Percentiles rank a stretch among this genome's conserved stretches.
Evolutionary conservation across 352 stramenopile genomes (phyloP).

Genomic region (Phytophthora niederhauseri): DNA sequence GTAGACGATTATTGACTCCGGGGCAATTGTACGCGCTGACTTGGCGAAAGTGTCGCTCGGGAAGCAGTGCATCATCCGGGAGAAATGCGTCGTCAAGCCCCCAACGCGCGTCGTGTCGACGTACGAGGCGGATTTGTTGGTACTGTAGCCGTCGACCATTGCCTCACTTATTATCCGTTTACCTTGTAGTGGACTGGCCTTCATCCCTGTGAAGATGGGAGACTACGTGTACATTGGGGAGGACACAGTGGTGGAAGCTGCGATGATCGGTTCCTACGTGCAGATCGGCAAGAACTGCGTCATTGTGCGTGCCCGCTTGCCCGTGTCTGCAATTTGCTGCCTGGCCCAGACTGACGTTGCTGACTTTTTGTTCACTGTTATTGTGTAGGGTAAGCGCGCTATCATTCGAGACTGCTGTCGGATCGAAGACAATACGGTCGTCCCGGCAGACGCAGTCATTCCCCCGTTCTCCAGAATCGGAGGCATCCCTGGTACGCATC

Average conservation of each 20-base stretch:
- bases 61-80: slow-evolving; percentile 79
- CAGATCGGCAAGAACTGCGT: slow-evolving; percentile 89
- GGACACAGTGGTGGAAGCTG: slow-evolving; percentile 77
- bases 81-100: slow-evolving; percentile 76
- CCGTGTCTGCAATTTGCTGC: neutral
- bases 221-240: slow-evolving; percentile 85
- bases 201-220: slow-evolving; percentile 86
- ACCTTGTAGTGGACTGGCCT: slow-evolving; percentile 60
- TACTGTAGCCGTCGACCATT: neutral
- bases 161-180: neutral
- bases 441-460: slow-evolving; percentile 79
- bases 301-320: slow-evolving; percentile 61
- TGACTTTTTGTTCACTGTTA: neutral
- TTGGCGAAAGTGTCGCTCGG: slow-evolving; percentile 85
- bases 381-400: slow-evolving; percentile 66
- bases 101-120: slow-evolving; percentile 62
- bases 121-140: slow-evolving; percentile 36
- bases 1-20: slow-evolving; percentile 75
- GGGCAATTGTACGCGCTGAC: slow-evolving; percentile 78
- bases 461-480: slow-evolving; percentile 76
- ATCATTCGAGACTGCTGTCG: slow-evolving; percentile 88
- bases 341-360: neutral
- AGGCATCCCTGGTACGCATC: slow-evolving; percentile 65
- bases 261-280: slow-evolving; percentile 84
- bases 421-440: slow-evolving; percentile 83